phyloP scores from a whole-genome alignment of 176 grass and related monocot species.

The Juncus effusus region DNA sequence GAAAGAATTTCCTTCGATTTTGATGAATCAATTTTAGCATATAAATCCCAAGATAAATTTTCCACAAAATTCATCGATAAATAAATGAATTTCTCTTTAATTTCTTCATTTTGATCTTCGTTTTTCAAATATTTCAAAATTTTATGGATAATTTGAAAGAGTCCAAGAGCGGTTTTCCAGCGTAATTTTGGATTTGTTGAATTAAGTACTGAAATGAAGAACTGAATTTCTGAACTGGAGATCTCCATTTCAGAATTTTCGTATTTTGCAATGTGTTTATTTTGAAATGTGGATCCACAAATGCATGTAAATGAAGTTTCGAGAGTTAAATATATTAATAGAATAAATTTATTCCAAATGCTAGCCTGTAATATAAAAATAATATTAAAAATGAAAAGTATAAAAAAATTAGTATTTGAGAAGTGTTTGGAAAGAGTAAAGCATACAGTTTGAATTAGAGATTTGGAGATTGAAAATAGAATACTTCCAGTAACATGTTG shows the following conservation, averaged over 20 bases:
- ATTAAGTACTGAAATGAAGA: slow-evolving; percentile 46
- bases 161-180: slow-evolving; percentile 35
- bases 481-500: slow-evolving; percentile 63
- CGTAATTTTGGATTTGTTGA: slow-evolving; percentile 22
- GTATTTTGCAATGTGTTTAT: slow-evolving; percentile 22
- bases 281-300: slow-evolving; percentile 24
- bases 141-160: slow-evolving; percentile 59
- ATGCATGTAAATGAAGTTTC: slow-evolving; percentile 34
- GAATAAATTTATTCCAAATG: slow-evolving; percentile 62
- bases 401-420: slow-evolving; percentile 5
- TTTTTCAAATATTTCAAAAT: slow-evolving; percentile 72
- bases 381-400: slow-evolving; percentile 9
- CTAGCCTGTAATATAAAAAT: slow-evolving; percentile 34
- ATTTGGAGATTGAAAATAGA: slow-evolving; percentile 46
- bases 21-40: slow-evolving; percentile 24
- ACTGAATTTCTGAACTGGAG: slow-evolving; percentile 33
- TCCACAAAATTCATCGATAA: slow-evolving; percentile 50
- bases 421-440: slow-evolving; percentile 19
- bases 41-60: slow-evolving; percentile 49
- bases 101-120: slow-evolving; percentile 19
- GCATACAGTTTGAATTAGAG: slow-evolving; percentile 60
- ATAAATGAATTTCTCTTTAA: slow-evolving; percentile 48
- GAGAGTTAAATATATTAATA: slow-evolving; percentile 49
- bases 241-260: slow-evolving; percentile 6
- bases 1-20: slow-evolving; percentile 38